Base-by-base conservation (phyloP, 257 asterid genomes). In the Gentiana dahurica region DNA sequence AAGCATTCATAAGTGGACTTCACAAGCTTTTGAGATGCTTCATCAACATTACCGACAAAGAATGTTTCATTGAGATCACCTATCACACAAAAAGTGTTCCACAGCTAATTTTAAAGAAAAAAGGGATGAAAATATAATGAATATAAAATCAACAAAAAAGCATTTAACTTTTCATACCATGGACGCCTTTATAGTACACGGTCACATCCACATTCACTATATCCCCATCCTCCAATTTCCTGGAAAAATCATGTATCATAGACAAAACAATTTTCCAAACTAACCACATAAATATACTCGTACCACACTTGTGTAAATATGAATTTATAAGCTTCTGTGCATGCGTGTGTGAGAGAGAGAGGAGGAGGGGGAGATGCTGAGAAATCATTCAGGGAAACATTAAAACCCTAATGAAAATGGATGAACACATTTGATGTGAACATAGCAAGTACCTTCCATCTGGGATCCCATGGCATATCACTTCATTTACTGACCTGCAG, bases 401-500 rank as follows among this genome's bases (percentile, higher is more conserved):
- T 50, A 53, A 55, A 57, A 38, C 9, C 5, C 12, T 9, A 47
- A 53, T 4, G 6, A 51, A 34, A 12, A 50, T 8, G n/a, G 45
- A 45, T n/a, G 11, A 38, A 34, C 39, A 62, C 11, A 51, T 60
- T 66, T 58, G 12, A 39, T 53, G 63, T 37, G 51, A 61, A 43
- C 61, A 48, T 12, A 62, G 57, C 52, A 65, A 33, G 65, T 75
- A 88, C 99, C 97, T 88, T 57, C 97, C 97, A 85, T 92, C 99
- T 54, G 99, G 99, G 63, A 88, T 88, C 66, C 97, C 97, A 81
- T 92, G 99, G 81, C 97, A 88, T 69, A 92, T 92, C 36, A 88
- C 89, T 79, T 92, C 97, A 77, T 92, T 85, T 38, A 92, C 95
- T 59, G 99, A 92, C 79, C 99, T 92, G 87, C 51, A 57, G 81